A percentile compares a stretch with the other conserved stretches of the same genome.
phyloP scores from a whole-genome alignment of 768 basidiomycete species.

The Melanogaster broomeanus region DNA sequence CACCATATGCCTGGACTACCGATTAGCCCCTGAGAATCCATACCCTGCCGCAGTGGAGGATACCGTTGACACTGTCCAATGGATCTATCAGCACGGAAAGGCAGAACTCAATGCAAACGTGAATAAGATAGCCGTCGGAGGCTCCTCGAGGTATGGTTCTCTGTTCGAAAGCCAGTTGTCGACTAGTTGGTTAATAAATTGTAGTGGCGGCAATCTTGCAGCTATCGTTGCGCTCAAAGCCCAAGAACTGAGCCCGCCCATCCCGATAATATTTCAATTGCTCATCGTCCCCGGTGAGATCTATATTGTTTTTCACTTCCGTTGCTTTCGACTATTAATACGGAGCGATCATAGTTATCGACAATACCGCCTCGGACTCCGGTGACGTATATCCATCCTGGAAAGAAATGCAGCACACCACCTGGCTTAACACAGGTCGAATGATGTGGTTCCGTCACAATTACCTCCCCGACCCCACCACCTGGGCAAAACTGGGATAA shows the following conservation, averaged over 20 bases:
- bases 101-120: conserved; percentile 48
- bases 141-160: conserved; percentile 58
- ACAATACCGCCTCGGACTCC: conserved; percentile 60
- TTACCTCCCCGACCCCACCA: conserved; percentile 63
- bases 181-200: background rate
- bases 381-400: conserved; percentile 47
- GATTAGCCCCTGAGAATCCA: conserved; percentile 68
- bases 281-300: conserved; percentile 59
- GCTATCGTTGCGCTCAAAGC: conserved; percentile 68
- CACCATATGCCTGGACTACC: conserved; percentile 68
- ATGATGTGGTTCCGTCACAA: conserved; percentile 74
- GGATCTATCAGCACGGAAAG: conserved; percentile 54
- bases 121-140: conserved; percentile 64
- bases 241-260: conserved; percentile 44
- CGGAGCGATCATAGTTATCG: conserved; percentile 41
- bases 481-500: conserved; percentile 67
- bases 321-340: background rate
- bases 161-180: background rate
- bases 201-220: conserved; percentile 71
- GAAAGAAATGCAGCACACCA: conserved; percentile 56
- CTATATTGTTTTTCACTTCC: background rate
- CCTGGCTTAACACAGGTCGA: conserved; percentile 58
- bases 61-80: conserved; percentile 64
- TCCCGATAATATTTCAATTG: conserved; percentile 63
- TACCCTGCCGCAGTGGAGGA: conserved; percentile 76